A percentile compares a stretch with the other conserved stretches of the same genome.
These are phyloP conservation scores for Botryotinia globosa DNA, from an alignment of 2,329 filamentous ascomycete species.

Conservation along the genomic window DNA sequence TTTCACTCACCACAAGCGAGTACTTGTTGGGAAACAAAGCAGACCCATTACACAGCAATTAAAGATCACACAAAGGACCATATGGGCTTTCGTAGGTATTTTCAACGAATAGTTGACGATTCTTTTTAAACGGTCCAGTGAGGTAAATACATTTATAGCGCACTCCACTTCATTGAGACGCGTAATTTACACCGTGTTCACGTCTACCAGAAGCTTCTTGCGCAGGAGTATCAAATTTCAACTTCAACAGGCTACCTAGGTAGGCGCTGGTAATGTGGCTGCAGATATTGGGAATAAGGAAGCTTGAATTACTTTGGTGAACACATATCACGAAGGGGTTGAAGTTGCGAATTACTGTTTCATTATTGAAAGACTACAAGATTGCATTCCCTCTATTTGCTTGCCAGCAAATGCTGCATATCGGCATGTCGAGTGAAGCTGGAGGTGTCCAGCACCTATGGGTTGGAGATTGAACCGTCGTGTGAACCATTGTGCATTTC, in stretches of 20 bases:
- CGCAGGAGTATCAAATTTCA: neutral
- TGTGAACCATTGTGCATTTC: neutral
- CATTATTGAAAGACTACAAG: rapidly evolving
- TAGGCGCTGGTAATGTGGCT: neutral
- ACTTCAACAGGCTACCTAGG: too few relatives aligned
- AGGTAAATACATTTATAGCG: neutral
- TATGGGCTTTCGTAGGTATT: neutral
- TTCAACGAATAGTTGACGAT: neutral
- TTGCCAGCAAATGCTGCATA: neutral
- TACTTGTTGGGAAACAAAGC: neutral
- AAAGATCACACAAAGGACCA: neutral
- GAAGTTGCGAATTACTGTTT: neutral
- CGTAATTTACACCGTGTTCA: neutral
- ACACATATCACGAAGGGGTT: neutral
- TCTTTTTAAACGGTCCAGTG: neutral
- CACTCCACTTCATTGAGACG: neutral
- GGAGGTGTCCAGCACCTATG: neutral
- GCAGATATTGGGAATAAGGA: neutral
- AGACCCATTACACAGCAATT: neutral
- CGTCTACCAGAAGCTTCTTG: neutral
- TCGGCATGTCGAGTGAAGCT: neutral
- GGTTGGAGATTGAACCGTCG: neutral
- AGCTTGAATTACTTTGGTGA: neutral
- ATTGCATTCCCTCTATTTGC: neutral
- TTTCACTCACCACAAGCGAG: neutral